A percentile compares a stretch with the other conserved stretches of the same genome.
Conservation (phyloP, 2,329 filamentous ascomycete genomes). For the Biscogniauxia sp. region DNA sequence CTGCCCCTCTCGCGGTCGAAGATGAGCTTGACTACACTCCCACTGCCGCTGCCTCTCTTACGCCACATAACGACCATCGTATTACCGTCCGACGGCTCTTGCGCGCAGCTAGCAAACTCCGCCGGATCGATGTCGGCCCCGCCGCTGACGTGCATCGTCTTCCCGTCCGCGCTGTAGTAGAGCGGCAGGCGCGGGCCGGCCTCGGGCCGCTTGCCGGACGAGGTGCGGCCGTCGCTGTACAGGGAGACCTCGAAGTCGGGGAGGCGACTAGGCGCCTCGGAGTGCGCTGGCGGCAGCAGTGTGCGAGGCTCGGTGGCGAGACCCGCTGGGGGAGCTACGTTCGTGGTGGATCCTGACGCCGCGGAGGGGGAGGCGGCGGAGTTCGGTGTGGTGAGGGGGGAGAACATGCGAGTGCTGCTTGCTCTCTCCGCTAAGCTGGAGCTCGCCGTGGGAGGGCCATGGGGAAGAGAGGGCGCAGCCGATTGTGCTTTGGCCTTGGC, state of each 20-base stretch:
- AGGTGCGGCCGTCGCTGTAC: constrained; percentile 14
- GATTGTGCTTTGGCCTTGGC: no score
- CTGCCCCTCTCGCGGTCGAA: constrained; percentile 23
- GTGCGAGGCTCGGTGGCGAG: no score
- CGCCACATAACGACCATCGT: background rate
- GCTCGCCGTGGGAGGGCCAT: no score
- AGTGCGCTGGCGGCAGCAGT: no score
- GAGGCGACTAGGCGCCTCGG: background rate
- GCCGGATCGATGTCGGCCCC: constrained; percentile 19
- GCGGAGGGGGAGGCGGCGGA: no score
- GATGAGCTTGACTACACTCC: constrained; percentile 10
- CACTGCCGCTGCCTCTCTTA: background rate
- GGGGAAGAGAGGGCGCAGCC: no score
- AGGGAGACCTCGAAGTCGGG: constrained; percentile 22
- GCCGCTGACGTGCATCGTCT: constrained; percentile 8
- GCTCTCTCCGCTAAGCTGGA: no score
- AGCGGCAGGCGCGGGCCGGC: constrained; percentile 13
- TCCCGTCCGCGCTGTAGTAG: constrained; percentile 16
- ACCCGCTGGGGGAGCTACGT: no score
- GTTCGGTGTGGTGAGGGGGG: no score
- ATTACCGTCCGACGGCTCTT: background rate
- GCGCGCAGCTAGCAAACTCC: background rate
- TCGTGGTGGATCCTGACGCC: no score
- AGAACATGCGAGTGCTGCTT: no score
- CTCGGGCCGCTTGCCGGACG: constrained; percentile 19